phyloP scores from a whole-genome alignment of 1,284 basidiomycete species.

The Paramarasmius palmivorus region DNA sequence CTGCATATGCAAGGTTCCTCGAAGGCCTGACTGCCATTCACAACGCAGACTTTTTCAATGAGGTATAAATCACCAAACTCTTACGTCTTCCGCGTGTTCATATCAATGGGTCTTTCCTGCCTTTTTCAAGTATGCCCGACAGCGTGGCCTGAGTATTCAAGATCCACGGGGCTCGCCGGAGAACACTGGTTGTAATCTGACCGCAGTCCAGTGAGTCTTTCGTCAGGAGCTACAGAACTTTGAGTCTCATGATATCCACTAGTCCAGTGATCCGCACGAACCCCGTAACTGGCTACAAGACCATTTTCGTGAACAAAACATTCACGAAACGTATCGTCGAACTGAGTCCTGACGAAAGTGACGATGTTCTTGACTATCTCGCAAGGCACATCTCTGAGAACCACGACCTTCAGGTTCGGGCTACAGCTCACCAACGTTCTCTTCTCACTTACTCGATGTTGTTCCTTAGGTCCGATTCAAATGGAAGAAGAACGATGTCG shows the following conservation, averaged over 20 bases:
- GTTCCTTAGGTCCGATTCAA: conserved; percentile 37
- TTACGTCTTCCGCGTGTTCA: background rate
- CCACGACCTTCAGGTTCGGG: conserved; percentile 67
- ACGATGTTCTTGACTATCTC: conserved; percentile 49
- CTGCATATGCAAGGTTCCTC: conserved; percentile 54
- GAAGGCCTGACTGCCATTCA: conserved; percentile 64
- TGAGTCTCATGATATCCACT: background rate
- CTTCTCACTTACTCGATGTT: background rate
- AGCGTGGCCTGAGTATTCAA: conserved; percentile 31
- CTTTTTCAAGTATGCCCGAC: conserved; percentile 27
- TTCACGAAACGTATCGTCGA: conserved; percentile 69
- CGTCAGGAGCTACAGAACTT: background rate
- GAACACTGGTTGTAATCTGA: conserved; percentile 58
- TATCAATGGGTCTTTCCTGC: too few species aligned
- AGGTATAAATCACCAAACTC: conserved; percentile 26
- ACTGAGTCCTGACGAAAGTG: conserved; percentile 59
- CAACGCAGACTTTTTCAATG: conserved; percentile 51
- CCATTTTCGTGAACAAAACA: conserved; percentile 62
- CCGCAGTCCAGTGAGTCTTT: conserved; percentile 52
- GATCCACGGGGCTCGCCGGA: conserved; percentile 54
- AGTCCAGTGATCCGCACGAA: conserved; percentile 53
- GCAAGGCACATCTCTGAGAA: conserved; percentile 51
- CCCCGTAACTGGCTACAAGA: conserved; percentile 69
- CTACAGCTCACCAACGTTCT: conserved; percentile 38
- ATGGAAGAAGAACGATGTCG: conserved; percentile 50